These are phyloP conservation scores for Dunaliella primolecta DNA, from an alignment of 139 green algal species.

Conservation along the genomic window DNA sequence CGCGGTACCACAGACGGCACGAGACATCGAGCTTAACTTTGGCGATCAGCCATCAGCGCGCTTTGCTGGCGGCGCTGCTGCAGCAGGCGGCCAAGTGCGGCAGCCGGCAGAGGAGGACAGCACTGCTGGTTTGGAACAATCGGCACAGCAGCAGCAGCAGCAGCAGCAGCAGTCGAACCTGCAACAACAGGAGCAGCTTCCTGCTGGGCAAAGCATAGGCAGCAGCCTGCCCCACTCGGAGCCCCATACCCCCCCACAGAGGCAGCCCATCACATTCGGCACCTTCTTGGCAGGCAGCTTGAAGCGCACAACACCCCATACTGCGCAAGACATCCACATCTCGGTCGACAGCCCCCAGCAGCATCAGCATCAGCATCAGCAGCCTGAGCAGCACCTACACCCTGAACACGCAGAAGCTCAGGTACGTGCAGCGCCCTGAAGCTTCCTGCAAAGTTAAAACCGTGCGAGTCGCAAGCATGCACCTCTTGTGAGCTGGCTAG, in stretches of 20 bases:
- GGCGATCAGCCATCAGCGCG: neutral
- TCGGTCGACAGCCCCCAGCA: neutral
- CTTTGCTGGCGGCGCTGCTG: neutral
- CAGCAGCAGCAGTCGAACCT: neutral
- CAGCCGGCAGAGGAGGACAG: neutral
- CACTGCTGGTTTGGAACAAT: neutral
- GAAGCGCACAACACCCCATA: neutral
- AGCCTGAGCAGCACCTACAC: no score
- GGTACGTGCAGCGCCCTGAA: no score
- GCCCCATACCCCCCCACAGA: neutral
- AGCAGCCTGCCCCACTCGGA: neutral
- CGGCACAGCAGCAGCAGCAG: neutral
- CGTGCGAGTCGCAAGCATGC: no score
- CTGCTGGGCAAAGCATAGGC: neutral
- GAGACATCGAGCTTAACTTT: neutral
- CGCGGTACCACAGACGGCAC: neutral
- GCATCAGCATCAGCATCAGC: neutral
- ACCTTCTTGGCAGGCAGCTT: neutral
- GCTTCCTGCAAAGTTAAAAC: no score
- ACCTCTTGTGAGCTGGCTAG: no score
- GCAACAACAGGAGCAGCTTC: neutral
- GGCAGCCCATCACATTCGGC: neutral
- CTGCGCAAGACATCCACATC: neutral
- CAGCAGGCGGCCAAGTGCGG: no score
- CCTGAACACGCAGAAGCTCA: no score